Conservation (phyloP, 805 yeast species). For the Hanseniaspora thailandica region DNA sequence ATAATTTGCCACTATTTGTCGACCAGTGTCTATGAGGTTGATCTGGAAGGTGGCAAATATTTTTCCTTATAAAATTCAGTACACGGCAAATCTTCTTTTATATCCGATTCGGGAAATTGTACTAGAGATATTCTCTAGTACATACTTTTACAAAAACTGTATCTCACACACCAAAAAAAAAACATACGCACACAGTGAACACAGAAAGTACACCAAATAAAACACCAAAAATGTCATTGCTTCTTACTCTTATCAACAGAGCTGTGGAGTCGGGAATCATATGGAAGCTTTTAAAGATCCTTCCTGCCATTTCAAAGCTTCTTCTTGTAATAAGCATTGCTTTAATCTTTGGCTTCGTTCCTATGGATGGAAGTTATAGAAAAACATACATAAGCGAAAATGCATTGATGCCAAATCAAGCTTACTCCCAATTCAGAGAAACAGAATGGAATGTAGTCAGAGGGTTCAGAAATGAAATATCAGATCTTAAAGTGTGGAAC, state of each 20-base stretch:
- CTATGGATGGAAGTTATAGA: slow-evolving; percentile 71
- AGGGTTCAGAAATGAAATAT: slow-evolving; percentile 53
- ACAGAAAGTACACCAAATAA: neutral
- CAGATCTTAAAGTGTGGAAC: slow-evolving; percentile 24
- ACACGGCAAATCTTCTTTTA: too few relatives aligned
- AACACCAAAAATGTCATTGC: slow-evolving; percentile 33
- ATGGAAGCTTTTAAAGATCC: slow-evolving; percentile 33
- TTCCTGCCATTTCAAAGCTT: slow-evolving; percentile 36
- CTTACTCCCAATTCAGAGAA: slow-evolving; percentile 79
- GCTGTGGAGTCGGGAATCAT: slow-evolving; percentile 36
- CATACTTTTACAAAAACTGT: too few relatives aligned
- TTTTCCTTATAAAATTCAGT: too few relatives aligned
- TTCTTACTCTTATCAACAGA: slow-evolving; percentile 36
- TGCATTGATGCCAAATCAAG: slow-evolving; percentile 95
- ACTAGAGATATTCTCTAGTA: too few relatives aligned
- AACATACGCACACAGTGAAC: neutral
- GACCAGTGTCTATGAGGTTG: too few relatives aligned
- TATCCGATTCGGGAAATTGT: too few relatives aligned
- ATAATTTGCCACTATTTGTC: too few relatives aligned
- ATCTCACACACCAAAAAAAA: neutral
- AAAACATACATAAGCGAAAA: slow-evolving; percentile 84
- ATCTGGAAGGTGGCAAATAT: too few relatives aligned
- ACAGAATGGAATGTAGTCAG: slow-evolving; percentile 87
- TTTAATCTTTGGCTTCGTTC: slow-evolving; percentile 51
- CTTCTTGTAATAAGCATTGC: slow-evolving; percentile 38